Evolutionary conservation across 2,329 filamentous ascomycete species (phyloP), one percentile per base, ranked within the genome.

Genomic region (Metarhizium sp.): DNA sequence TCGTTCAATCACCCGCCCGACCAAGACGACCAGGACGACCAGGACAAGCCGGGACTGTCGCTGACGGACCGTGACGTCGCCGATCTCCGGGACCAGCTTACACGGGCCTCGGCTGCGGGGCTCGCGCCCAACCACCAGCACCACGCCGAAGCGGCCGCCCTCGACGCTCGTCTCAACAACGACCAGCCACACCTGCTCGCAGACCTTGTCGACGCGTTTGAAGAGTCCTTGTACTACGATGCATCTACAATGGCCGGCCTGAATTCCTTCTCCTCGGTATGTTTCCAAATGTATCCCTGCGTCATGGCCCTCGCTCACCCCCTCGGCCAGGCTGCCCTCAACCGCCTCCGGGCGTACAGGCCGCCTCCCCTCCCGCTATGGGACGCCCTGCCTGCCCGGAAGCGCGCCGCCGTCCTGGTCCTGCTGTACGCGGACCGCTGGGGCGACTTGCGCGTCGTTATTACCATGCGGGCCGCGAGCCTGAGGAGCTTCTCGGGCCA

Each of bases 391-490:
- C 83, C 84, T 2, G 71, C 78, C 14, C 81, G 76, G 60, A 82
- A 89, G 59, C 84, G 91, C 61, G 92, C 92, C 14, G 92, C 92
- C 29, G 92, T 97, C 45, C 74, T 97, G 54, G 80, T 97, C 51
- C 79, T 97, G 53, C 79, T 97, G 1, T 96, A 94, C 68, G 90
- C 91, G 40, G 92, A 96, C 70, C 80, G 81, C 47, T 77, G 80
- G 59, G 92, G 92, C 45, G 88, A 95, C 61, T 74, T 97, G 57
- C 81, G 83, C 18, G 82, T 87, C 52, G 84, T 87, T 36, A 77
- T 87, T 57, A 87, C 84, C 16, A 86, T 87, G 80, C 79, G 84
- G 52, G 82, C 84, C 16, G 77, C 81, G 18, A 82, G 75, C 46
- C 68, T 87, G 61, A 74, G 84, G 56, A 86, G 76, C 64, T 87